Percentiles rank a stretch among this genome's conserved stretches.
Evolutionary conservation across 83 land plant species (phyloP).

Genomic region (Diphasiastrum complanatum): DNA sequence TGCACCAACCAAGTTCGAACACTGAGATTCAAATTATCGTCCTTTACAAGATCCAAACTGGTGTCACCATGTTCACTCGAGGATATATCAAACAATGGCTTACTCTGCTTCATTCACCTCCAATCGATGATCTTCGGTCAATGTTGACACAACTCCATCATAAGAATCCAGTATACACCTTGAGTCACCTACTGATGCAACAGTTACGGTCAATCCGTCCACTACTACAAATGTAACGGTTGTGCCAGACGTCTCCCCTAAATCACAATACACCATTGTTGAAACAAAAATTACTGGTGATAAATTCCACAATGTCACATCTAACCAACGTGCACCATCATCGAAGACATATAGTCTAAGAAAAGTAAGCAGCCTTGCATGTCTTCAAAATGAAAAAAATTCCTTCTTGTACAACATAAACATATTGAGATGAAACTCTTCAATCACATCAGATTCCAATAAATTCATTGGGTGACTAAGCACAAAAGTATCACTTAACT

Average conservation of each 20-base stretch:
- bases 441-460: too few species aligned
- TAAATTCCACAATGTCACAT: background rate
- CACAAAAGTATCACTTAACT: background rate
- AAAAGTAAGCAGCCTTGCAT: too few species aligned
- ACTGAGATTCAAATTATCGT: too few species aligned
- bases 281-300: background rate
- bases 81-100: constrained; percentile 17
- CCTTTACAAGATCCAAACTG: too few species aligned
- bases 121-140: constrained; percentile 75
- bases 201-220: constrained; percentile 69
- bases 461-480: background rate
- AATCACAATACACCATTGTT: background rate
- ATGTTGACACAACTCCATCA: constrained; percentile 48
- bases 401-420: background rate
- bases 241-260: constrained; percentile 71
- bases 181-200: constrained; percentile 84
- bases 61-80: too few species aligned
- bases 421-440: too few species aligned
- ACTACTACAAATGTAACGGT: constrained; percentile 69
- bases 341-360: too few species aligned
- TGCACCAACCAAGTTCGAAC: too few species aligned
- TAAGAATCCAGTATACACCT: constrained; percentile 68
- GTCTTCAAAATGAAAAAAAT: too few species aligned
- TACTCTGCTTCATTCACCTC: constrained; percentile 75
- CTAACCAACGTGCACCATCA: background rate